phyloP scores from a whole-genome alignment of 441 rosid species.

The Corymbia calophylla region DNA sequence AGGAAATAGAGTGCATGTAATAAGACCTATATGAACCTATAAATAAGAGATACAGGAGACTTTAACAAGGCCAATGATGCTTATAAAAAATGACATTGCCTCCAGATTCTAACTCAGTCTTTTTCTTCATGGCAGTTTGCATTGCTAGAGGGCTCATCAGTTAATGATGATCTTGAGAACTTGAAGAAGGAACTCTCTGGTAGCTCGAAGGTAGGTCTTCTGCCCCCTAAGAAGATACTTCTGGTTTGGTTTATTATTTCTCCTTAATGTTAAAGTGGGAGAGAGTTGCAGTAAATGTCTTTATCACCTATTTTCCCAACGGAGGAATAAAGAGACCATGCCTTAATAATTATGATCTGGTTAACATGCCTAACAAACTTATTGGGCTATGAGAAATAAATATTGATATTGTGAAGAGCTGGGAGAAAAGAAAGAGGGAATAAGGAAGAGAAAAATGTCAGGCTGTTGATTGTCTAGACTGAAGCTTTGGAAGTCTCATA shows the following conservation, averaged over 20 bases:
- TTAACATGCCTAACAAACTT: background rate
- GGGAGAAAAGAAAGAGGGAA: background rate
- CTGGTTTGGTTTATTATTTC: background rate
- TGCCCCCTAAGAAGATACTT: background rate
- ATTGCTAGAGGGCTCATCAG: slow-evolving; percentile 65
- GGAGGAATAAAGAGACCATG: background rate
- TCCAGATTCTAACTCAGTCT: background rate
- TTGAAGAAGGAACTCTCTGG: slow-evolving; percentile 64
- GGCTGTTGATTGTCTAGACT: background rate
- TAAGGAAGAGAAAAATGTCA: background rate
- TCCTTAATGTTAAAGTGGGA: background rate
- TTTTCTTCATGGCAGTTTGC: slow-evolving; percentile 42
- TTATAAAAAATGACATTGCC: background rate
- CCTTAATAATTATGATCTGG: background rate
- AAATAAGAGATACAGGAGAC: background rate
- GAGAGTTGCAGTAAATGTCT: background rate
- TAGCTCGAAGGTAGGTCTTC: slow-evolving; percentile 35
- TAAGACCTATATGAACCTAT: background rate
- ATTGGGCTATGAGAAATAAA: background rate
- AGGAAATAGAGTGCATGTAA: background rate
- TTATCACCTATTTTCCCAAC: background rate
- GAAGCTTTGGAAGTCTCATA: background rate
- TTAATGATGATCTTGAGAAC: slow-evolving; percentile 61
- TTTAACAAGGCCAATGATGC: background rate
- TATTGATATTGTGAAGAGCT: background rate